Evolutionary conservation across 768 basidiomycete species (phyloP).

Genomic region (Mycena albidolilacea): DNA sequence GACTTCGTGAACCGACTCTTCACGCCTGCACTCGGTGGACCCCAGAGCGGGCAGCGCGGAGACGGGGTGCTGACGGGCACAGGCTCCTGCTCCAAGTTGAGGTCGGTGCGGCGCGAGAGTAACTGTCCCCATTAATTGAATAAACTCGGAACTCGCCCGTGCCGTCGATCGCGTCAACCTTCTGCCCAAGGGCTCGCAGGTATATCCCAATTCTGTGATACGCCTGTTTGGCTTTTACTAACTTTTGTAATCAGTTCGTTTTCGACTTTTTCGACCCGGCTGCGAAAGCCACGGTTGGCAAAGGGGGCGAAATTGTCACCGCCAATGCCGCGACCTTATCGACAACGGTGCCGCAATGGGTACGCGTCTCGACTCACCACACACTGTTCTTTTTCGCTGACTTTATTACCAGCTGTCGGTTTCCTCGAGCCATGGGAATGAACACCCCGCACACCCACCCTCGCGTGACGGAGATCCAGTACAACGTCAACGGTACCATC

Average conservation of each 20-base stretch:
- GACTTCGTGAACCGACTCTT: too few relatives aligned
- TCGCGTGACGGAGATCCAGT: conserved; percentile 37
- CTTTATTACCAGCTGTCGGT: conserved; percentile 20
- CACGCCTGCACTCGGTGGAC: neutral
- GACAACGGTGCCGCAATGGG: conserved; percentile 38
- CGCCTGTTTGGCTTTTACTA: neutral
- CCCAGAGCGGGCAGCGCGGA: neutral
- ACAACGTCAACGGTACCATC: conserved; percentile 38
- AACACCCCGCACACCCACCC: conserved; percentile 40
- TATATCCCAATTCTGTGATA: neutral
- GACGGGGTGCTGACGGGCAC: neutral
- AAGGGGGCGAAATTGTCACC: conserved; percentile 19
- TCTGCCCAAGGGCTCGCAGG: conserved; percentile 7
- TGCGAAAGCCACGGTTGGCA: conserved; percentile 1
- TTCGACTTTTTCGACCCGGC: conserved; percentile 38
- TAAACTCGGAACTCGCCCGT: too few relatives aligned
- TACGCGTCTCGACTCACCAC: neutral
- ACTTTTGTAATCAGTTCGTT: conserved; percentile 23
- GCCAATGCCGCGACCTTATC: conserved; percentile 36
- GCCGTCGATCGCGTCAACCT: conserved; percentile 13
- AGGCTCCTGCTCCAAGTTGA: neutral
- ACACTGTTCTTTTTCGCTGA: neutral
- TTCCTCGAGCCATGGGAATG: conserved; percentile 32
- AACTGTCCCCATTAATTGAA: too few relatives aligned
- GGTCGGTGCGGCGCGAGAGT: too few relatives aligned